Evolutionary conservation across 1,284 basidiomycete genomes (phyloP).

Genomic region (Inonotus obliquus): DNA sequence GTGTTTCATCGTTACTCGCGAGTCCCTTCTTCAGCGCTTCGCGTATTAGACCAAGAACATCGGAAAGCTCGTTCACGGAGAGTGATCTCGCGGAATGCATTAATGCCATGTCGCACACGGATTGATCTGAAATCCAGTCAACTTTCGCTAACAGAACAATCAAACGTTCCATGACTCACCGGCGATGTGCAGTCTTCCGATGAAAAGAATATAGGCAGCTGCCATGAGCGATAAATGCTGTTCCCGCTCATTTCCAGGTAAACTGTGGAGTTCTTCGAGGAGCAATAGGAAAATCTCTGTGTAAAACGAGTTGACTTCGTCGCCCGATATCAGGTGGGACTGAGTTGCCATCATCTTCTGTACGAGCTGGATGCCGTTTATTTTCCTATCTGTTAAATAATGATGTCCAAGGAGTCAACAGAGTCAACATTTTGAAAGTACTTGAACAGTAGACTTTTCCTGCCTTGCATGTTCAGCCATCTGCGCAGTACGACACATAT

Average conservation of each 20-base stretch:
- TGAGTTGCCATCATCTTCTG: neutral
- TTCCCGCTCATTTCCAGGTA: neutral
- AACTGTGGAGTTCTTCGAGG: constrained; percentile 10
- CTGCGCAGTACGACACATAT: constrained; percentile 2
- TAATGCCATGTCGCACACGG: constrained; percentile 3
- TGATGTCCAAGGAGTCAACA: neutral
- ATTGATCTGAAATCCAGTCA: neutral
- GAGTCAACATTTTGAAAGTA: neutral
- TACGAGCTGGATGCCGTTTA: neutral
- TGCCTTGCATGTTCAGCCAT: constrained; percentile 10
- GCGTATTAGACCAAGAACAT: constrained; percentile 3
- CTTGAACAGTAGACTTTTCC: neutral
- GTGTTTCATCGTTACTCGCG: neutral
- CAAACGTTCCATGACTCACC: constrained; percentile 24
- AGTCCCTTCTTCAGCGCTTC: constrained; percentile 1
- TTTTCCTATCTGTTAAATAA: neutral
- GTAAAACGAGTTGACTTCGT: neutral
- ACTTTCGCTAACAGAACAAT: neutral
- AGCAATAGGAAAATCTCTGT: constrained; percentile 9
- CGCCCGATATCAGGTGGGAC: neutral
- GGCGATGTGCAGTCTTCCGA: constrained; percentile 22
- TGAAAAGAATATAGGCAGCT: constrained; percentile 34
- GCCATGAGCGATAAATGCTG: constrained; percentile 30
- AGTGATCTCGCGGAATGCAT: neutral
- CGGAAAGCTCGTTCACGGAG: neutral